Percentiles rank a stretch among this genome's conserved stretches.
Conservation (phyloP, 2,329 filamentous ascomycete species). For the Microcyclosporella mali region DNA sequence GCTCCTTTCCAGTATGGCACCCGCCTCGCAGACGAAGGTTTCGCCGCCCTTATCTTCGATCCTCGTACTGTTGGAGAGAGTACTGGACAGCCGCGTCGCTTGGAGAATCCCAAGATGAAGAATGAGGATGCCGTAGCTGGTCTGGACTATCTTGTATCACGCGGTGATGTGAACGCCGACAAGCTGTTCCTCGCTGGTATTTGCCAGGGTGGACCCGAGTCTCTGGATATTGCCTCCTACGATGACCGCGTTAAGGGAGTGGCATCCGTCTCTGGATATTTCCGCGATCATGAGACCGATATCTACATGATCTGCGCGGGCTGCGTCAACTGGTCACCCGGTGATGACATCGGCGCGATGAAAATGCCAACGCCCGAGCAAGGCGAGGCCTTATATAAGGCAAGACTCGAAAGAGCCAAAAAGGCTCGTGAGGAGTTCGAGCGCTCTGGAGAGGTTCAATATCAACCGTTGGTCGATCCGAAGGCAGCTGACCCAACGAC, state of each 20-base stretch:
- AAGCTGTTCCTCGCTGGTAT: constrained; percentile 5
- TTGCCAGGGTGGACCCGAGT: constrained; percentile 4
- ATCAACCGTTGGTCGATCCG: constrained; percentile 5
- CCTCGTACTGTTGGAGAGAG: constrained; percentile 6
- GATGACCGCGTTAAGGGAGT: constrained; percentile 2
- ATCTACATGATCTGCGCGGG: constrained; percentile 7
- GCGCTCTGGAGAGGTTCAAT: neutral
- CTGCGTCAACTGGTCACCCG: constrained; percentile 4
- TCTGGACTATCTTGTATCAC: constrained; percentile 4
- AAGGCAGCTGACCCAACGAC: constrained; percentile 1
- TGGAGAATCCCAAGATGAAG: constrained; percentile 9
- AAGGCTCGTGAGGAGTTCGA: constrained; percentile 1
- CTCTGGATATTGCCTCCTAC: constrained; percentile 4
- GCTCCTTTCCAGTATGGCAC: constrained; percentile 8
- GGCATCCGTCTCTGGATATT: constrained; percentile 5
- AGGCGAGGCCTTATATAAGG: constrained; percentile 1
- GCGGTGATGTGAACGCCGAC: constrained; percentile 1
- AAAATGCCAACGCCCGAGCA: constrained; percentile 6
- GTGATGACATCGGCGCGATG: constrained; percentile 2
- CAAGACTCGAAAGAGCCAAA: neutral
- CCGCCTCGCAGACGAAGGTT: constrained; percentile 7
- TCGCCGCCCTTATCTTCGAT: constrained; percentile 7
- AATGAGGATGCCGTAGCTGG: constrained; percentile 5
- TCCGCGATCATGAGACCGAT: constrained; percentile 5
- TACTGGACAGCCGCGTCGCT: constrained; percentile 3